phyloP scores from a whole-genome alignment of 2,329 filamentous ascomycete species.

The Lasiodiplodia citricola region DNA sequence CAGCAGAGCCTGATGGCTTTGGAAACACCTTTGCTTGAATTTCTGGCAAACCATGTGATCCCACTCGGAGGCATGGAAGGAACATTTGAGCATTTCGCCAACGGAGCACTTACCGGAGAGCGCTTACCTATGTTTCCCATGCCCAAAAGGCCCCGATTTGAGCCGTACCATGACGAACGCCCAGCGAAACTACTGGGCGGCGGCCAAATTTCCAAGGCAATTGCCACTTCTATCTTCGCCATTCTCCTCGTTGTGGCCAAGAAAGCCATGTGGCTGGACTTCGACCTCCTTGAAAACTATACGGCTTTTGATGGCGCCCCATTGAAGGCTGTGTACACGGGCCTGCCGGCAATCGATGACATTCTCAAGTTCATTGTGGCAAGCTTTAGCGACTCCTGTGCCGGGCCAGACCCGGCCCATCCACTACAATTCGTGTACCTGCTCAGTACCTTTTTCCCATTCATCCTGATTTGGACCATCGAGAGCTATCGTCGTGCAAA shows the following conservation, averaged over 20 bases:
- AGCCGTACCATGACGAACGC: slow-evolving; percentile 23
- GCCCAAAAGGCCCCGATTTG: slow-evolving; percentile 6
- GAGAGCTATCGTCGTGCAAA: slow-evolving; percentile 20
- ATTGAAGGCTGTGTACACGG: not conserved
- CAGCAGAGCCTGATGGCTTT: slow-evolving; percentile 4
- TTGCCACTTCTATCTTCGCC: not conserved
- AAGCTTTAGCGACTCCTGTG: not conserved
- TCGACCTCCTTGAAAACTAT: not conserved
- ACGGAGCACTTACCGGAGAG: not conserved
- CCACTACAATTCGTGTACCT: slow-evolving; percentile 19
- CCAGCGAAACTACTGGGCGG: slow-evolving; percentile 7
- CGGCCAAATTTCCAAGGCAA: not conserved
- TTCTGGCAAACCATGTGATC: slow-evolving; percentile 20
- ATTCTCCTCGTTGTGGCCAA: not conserved
- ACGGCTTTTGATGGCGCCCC: not conserved
- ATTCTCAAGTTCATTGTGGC: not conserved
- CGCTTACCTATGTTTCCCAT: slow-evolving; percentile 13
- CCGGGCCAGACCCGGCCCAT: not conserved
- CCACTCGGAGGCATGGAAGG: slow-evolving; percentile 2
- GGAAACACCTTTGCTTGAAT: not conserved
- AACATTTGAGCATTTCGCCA: not conserved
- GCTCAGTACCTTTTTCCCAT: not conserved
- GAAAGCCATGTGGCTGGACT: not conserved
- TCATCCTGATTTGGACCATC: slow-evolving; percentile 24
- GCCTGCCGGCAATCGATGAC: not conserved